phyloP scores from a whole-genome alignment of 1,284 basidiomycete genomes.

The Trametes pubescens region DNA sequence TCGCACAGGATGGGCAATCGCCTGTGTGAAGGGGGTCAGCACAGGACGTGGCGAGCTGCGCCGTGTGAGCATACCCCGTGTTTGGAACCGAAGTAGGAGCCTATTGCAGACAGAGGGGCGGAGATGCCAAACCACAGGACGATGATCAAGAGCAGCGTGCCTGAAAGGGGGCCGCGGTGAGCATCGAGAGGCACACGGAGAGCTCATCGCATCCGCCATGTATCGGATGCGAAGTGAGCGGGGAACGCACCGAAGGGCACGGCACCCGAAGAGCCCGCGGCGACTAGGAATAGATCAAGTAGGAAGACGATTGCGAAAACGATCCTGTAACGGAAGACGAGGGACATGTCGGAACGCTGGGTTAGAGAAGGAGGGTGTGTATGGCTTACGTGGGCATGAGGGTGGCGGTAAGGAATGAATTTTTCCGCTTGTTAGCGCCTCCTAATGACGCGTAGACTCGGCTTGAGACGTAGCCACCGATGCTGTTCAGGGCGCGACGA shows the following conservation, averaged over 20 bases:
- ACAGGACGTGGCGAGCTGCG: constrained; percentile 18
- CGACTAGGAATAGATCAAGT: constrained; percentile 87
- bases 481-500: constrained; percentile 48
- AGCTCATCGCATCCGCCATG: neutral
- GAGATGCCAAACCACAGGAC: constrained; percentile 97
- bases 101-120: constrained; percentile 80
- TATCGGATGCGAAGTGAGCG: constrained; percentile 2
- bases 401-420: constrained; percentile 89
- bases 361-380: too few species aligned
- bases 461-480: constrained; percentile 91
- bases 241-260: constrained; percentile 84
- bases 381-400: constrained; percentile 82
- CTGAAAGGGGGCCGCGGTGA: constrained; percentile 44
- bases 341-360: constrained; percentile 3
- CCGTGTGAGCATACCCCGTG: constrained; percentile 72
- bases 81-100: constrained; percentile 83
- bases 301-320: constrained; percentile 87
- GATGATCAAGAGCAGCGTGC: constrained; percentile 90
- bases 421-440: constrained; percentile 83
- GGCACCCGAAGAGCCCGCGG: constrained; percentile 90
- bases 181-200: neutral
- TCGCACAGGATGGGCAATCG: constrained; percentile 81
- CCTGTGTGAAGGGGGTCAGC: constrained; percentile 49
- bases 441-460: constrained; percentile 87
- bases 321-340: constrained; percentile 52